phyloP scores from a whole-genome alignment of 805 yeast species.

The Ogataea pilisensis region DNA sequence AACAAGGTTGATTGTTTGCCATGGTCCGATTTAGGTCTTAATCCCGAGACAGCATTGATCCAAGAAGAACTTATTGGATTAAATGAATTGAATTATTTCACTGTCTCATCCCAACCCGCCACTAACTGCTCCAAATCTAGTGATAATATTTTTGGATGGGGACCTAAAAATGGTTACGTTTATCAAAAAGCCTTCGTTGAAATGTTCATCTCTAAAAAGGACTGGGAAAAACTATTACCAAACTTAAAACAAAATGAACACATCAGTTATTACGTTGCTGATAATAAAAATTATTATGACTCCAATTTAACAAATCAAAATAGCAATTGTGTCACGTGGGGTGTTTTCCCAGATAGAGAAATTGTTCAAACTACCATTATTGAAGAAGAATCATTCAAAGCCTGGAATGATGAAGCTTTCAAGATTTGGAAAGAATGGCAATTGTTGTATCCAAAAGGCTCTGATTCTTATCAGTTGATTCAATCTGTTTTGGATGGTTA shows the following conservation, averaged over 20 bases:
- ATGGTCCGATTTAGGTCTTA: slow-evolving; percentile 84
- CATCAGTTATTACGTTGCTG: slow-evolving; percentile 75
- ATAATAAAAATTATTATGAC: slow-evolving; percentile 49
- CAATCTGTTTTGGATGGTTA: slow-evolving; percentile 57
- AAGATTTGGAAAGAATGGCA: slow-evolving; percentile 92
- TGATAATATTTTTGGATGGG: slow-evolving; percentile 97
- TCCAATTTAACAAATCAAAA: slow-evolving; percentile 54
- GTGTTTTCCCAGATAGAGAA: slow-evolving; percentile 88
- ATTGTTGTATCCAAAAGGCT: slow-evolving; percentile 59
- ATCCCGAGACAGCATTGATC: slow-evolving; percentile 86
- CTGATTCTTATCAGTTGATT: slow-evolving; percentile 58
- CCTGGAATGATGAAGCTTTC: slow-evolving; percentile 97
- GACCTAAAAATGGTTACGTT: slow-evolving; percentile 82
- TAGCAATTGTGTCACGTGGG: slow-evolving; percentile 95
- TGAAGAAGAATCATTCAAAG: slow-evolving; percentile 87
- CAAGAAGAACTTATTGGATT: slow-evolving; percentile 85
- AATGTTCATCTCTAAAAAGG: slow-evolving; percentile 67
- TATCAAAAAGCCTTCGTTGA: slow-evolving; percentile 95
- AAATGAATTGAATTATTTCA: slow-evolving; percentile 71
- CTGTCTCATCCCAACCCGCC: slow-evolving; percentile 96
- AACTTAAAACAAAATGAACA: slow-evolving; percentile 45
- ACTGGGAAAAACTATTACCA: slow-evolving; percentile 63
- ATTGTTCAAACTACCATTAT: slow-evolving; percentile 89
- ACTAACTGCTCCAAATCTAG: slow-evolving; percentile 71
- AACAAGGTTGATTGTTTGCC: slow-evolving; percentile 78